These are phyloP conservation scores for Trifolium dubium DNA, from an alignment of 306 rosid species.

Conservation along the genomic window DNA sequence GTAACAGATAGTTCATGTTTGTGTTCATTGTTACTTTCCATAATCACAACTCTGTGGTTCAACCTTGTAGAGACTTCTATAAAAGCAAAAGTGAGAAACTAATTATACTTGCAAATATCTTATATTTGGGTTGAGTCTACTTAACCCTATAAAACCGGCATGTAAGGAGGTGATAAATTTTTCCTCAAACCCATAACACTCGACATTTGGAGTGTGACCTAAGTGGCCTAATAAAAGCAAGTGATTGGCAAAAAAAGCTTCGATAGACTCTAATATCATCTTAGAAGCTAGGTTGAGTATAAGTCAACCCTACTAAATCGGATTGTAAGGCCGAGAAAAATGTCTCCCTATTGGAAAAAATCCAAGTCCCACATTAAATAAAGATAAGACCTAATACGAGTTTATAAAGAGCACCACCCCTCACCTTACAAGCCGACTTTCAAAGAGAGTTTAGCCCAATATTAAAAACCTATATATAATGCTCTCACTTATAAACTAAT, in stretches of 20 bases:
- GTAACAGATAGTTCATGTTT: slow-evolving; percentile 7
- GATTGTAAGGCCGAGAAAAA: neutral
- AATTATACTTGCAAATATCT: neutral
- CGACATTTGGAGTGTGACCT: neutral
- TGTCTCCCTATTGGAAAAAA: neutral
- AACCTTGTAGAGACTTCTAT: neutral
- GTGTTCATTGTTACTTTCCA: slow-evolving; percentile 22
- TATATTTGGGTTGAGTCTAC: neutral
- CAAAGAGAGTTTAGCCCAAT: neutral
- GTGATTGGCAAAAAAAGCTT: neutral
- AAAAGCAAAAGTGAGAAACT: neutral
- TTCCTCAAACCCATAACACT: neutral
- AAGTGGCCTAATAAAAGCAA: neutral
- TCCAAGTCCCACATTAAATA: neutral
- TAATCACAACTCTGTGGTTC: slow-evolving; percentile 3
- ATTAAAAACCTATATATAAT: no score
- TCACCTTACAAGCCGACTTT: neutral
- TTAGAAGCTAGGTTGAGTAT: neutral
- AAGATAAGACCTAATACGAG: neutral
- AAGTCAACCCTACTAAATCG: neutral
- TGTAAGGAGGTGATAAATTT: neutral
- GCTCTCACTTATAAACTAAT: neutral
- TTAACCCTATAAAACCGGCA: neutral
- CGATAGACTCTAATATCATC: neutral
- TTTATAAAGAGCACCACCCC: neutral